Evolutionary conservation across 2,329 filamentous ascomycete genomes (phyloP).

Genomic region (Beauveria australis): DNA sequence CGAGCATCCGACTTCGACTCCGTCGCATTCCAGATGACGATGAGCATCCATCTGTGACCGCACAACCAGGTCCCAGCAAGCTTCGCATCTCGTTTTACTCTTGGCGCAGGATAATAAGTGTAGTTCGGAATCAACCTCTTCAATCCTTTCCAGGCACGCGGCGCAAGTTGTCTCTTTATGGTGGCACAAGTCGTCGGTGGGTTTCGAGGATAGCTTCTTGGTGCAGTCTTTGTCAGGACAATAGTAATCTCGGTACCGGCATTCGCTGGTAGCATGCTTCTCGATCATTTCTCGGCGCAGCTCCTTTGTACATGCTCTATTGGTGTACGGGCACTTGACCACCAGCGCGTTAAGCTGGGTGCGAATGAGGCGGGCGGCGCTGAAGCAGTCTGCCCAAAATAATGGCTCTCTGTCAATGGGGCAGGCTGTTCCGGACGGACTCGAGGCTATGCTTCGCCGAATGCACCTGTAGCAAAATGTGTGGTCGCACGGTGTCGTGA

Average conservation of each 20-base stretch:
- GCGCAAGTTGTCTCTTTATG: slow-evolving; percentile 44
- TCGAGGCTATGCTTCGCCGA: slow-evolving; percentile 31
- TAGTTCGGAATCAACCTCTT: slow-evolving; percentile 32
- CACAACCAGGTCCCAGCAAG: slow-evolving; percentile 38
- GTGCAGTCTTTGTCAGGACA: slow-evolving; percentile 47
- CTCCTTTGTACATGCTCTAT: slow-evolving; percentile 40
- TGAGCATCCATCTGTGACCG: slow-evolving; percentile 40
- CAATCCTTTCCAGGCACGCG: slow-evolving; percentile 44
- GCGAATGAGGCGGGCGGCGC: slow-evolving; percentile 39
- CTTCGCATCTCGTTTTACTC: slow-evolving; percentile 39
- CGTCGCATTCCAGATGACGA: slow-evolving; percentile 39
- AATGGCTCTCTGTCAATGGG: slow-evolving; percentile 49
- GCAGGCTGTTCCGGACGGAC: slow-evolving; percentile 36
- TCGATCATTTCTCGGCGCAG: slow-evolving; percentile 46
- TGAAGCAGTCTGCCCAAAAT: slow-evolving; percentile 31
- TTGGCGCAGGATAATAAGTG: slow-evolving; percentile 35
- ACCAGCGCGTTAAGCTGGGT: slow-evolving; percentile 54
- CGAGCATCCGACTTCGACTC: slow-evolving; percentile 40
- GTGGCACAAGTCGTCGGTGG: slow-evolving; percentile 43
- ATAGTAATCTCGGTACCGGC: slow-evolving; percentile 45
- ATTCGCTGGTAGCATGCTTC: slow-evolving; percentile 49
- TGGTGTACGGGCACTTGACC: slow-evolving; percentile 49
- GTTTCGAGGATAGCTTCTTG: slow-evolving; percentile 42
- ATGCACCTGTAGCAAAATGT: slow-evolving; percentile 57
- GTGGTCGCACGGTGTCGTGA: slow-evolving; percentile 56